Percentiles rank a stretch among this genome's conserved stretches.
Evolutionary conservation across 257 asterid species (phyloP).

Genomic region (Rehmannia glutinosa): DNA sequence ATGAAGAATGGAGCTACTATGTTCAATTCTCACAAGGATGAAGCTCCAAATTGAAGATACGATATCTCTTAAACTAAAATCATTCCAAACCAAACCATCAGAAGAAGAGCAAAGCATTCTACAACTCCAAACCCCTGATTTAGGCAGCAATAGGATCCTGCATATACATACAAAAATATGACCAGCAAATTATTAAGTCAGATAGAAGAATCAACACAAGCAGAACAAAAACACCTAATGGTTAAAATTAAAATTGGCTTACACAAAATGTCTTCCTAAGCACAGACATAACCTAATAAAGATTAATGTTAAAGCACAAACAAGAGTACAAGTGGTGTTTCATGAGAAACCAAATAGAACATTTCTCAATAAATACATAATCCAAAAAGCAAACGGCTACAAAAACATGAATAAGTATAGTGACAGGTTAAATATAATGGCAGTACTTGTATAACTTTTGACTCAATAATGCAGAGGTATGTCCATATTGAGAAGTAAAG

Average conservation of each 20-base stretch:
- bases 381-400: neutral
- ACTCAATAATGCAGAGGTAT: neutral
- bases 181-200: neutral
- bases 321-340: neutral
- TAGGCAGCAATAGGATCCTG: slow-evolving; percentile 32
- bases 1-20: neutral
- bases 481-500: neutral
- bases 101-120: neutral
- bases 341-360: neutral
- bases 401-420: neutral
- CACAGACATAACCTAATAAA: neutral
- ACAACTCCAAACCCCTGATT: neutral
- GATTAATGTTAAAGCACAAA: neutral
- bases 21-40: slow-evolving; percentile 3
- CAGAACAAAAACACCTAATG: neutral
- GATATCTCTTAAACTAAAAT: neutral
- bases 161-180: neutral
- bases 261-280: neutral
- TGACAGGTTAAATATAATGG: neutral
- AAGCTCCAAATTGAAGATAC: neutral
- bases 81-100: slow-evolving; percentile 8
- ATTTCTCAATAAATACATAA: neutral
- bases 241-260: neutral
- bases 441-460: neutral
- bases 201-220: neutral